Percentiles rank a stretch among this genome's conserved stretches.
These are phyloP conservation scores for Bipolaris zeicola DNA, from an alignment of 2,329 filamentous ascomycete species.

Conservation along the genomic window DNA sequence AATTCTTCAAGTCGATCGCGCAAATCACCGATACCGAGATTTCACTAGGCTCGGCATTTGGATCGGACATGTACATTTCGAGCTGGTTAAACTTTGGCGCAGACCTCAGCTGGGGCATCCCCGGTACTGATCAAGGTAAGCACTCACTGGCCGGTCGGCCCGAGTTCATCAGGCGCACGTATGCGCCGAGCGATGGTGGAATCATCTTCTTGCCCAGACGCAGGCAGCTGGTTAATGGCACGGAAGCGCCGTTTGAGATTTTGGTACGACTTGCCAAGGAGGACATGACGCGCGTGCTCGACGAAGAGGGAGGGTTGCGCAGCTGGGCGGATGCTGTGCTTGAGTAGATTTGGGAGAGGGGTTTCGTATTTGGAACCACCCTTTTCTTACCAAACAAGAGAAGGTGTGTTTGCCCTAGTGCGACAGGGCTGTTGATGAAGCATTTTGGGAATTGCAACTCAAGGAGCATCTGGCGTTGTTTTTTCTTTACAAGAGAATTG, in stretches of 20 bases:
- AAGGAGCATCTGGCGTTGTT: constrained; percentile 14
- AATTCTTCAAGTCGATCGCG: constrained; percentile 38
- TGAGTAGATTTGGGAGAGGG: constrained; percentile 12
- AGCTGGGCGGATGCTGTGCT: constrained; percentile 39
- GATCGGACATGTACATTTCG: constrained; percentile 44
- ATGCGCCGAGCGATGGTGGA: constrained; percentile 40
- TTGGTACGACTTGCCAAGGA: constrained; percentile 41
- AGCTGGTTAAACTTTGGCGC: constrained; percentile 45
- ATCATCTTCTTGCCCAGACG: constrained; percentile 45
- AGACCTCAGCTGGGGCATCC: constrained; percentile 42
- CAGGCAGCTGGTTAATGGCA: constrained; percentile 25
- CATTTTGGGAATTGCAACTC: constrained; percentile 8
- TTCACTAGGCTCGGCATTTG: constrained; percentile 36
- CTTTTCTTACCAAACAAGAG: constrained; percentile 8
- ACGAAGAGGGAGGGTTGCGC: constrained; percentile 36
- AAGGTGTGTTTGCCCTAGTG: constrained; percentile 17
- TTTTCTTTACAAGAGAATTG: constrained; percentile 9
- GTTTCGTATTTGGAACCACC: background rate
- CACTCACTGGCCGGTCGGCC: constrained; percentile 36
- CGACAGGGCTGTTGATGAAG: constrained; percentile 20
- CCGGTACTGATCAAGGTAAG: constrained; percentile 35
- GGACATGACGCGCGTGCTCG: constrained; percentile 40
- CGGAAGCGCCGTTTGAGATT: constrained; percentile 44
- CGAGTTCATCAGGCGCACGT: constrained; percentile 42
- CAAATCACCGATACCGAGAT: constrained; percentile 40